Conservation (phyloP, 441 rosid species). For the Gossypium schwendimanii region DNA sequence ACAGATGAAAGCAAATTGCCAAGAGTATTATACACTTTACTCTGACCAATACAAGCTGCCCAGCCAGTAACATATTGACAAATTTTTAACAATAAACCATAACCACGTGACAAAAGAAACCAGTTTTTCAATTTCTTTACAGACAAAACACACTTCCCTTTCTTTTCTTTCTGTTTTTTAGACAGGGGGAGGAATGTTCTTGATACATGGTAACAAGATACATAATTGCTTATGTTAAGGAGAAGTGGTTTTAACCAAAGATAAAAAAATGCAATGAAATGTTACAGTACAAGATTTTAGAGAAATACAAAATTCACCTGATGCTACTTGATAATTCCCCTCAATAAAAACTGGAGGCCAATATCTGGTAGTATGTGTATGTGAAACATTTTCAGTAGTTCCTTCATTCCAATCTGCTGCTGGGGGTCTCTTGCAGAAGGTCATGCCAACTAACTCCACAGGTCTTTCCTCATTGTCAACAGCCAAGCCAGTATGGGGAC, state of each 20-base stretch:
- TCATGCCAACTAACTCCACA: slow-evolving; percentile 33
- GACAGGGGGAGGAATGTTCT: not conserved
- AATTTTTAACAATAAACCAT: not conserved
- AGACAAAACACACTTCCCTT: not conserved
- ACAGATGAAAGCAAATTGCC: not conserved
- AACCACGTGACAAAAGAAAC: not conserved
- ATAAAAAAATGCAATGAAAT: slow-evolving; percentile 4
- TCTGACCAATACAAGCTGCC: slow-evolving; percentile 6
- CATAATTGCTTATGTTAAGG: not conserved
- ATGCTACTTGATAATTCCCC: slow-evolving; percentile 29
- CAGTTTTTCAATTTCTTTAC: not conserved
- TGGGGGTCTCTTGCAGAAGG: slow-evolving; percentile 51
- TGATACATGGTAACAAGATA: not conserved
- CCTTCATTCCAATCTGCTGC: slow-evolving; percentile 30
- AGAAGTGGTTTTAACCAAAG: slow-evolving; percentile 6
- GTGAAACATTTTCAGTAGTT: slow-evolving; percentile 31
- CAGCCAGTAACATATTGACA: not conserved
- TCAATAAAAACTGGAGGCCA: slow-evolving; percentile 20
- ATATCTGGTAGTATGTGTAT: slow-evolving; percentile 21
- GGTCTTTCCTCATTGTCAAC: slow-evolving; percentile 25
- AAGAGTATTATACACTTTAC: not conserved
- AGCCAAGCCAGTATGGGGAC: slow-evolving; percentile 14
- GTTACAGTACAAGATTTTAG: not conserved
- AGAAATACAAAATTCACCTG: slow-evolving; percentile 37
- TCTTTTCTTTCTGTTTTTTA: not conserved